Evolutionary conservation across 306 rosid species (phyloP).

Genomic region (Rosa persica): DNA sequence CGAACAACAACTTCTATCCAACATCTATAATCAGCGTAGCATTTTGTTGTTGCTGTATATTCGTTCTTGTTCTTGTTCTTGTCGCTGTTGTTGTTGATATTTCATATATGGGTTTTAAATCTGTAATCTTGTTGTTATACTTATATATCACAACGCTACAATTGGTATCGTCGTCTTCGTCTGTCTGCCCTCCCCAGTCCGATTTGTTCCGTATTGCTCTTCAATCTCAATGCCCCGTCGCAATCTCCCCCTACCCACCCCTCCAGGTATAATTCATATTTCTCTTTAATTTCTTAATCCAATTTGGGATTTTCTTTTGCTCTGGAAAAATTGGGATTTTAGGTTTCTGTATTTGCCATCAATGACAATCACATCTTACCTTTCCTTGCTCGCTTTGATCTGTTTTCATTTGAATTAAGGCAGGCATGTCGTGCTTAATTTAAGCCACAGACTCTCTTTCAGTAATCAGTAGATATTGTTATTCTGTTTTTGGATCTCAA

Average conservation of each 20-base stretch:
- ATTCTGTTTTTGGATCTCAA: too few species aligned
- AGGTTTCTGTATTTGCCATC: too few species aligned
- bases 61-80: too few species aligned
- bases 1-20: too few species aligned
- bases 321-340: too few species aligned
- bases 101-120: conserved; percentile 37
- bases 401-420: not conserved
- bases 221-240: conserved; percentile 66
- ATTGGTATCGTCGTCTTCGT: conserved; percentile 27
- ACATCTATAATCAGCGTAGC: too few species aligned
- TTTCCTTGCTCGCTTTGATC: not conserved
- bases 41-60: too few species aligned
- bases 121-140: conserved; percentile 27
- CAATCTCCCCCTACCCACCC: conserved; percentile 48
- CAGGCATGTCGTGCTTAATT: not conserved
- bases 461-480: too few species aligned
- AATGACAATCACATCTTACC: too few species aligned
- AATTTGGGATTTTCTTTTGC: too few species aligned
- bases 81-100: not conserved
- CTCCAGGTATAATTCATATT: conserved; percentile 17
- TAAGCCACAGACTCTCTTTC: too few species aligned
- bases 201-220: conserved; percentile 39
- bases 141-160: conserved; percentile 33
- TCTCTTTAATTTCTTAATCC: not conserved
- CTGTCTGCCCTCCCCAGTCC: conserved; percentile 34